Evolutionary conservation across 1,284 basidiomycete genomes (phyloP), one percentile per base, ranked within the genome.

Genomic region (Megacollybia platyphylla): DNA sequence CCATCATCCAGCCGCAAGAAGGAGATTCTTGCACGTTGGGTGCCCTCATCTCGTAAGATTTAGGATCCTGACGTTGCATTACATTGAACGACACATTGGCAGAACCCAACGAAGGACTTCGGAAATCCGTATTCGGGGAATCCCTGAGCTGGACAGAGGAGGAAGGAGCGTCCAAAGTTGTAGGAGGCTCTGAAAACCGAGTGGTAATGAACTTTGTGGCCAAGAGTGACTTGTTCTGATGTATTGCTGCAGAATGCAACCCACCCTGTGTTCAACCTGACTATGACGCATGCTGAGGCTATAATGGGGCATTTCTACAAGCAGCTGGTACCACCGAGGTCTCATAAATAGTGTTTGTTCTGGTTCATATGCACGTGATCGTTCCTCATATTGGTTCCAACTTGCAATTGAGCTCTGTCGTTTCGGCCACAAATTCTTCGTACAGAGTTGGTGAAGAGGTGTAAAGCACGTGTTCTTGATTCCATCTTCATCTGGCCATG

Each of bases 191-290:
- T 10, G 64, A 56, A 8, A 90, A 87, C 56, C 67, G 81, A 15
- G 67, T 91, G 48, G 88, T 90, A 57, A 52, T 83, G 69, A 9
- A 37, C 32, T 9, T 35, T 37, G 35, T 15, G 49, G 13, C 8
- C 20, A 3, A 42, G 35, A 7, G 29, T 24, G 26, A 20, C 15
- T 26, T 11, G 36, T 48, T 30, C 6, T 20, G 26, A 13, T 20
- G 36, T 36, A 34, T 36, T 27, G 38, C 40, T 8, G 27, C 50
- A 90, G 87, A 94, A 93, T 53, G 86, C 88, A 1, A 89, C 86
- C 0, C 87, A 90, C 51, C 89, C 90, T 0, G 52, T 93, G n/a
- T 86, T 90, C 59, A 90, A 91, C 52, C 59, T 93, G 36, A 83
- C 87, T 0, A 71, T 81, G 5, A 79, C 84, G 0, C 79, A 89